Base-by-base conservation (phyloP, 106 monocot species). In the Ottelia alismoides region DNA sequence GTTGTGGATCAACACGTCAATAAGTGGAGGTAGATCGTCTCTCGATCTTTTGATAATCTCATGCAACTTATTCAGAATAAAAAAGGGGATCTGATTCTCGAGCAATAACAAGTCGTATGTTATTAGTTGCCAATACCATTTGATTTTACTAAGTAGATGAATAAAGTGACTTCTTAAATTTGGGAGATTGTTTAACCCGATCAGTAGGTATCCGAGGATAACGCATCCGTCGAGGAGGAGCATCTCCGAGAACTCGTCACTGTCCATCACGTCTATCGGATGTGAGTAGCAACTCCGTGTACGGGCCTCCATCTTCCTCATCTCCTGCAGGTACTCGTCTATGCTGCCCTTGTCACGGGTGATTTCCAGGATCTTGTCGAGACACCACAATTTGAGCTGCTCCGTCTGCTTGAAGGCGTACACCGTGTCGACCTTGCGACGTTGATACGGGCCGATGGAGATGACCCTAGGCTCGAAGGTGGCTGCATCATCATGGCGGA, bases 71-170 rank as follows among this genome's bases (percentile, higher is more conserved):
- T 52, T 10, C 2, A 52, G 2, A 11, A 52, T 25, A 17, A 52
- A 52, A 26, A 52, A 52, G 12, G 51, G 51, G 27, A 52, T 22
- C 22, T 52, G 51, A 19, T 52, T 52, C 27, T 52, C 51, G 7
- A 52, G 51, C 25, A 17, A 3, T 26, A 52, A 17, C 12, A 52
- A 4, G 27, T 52, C 51, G 17, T 0, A 24, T 2, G 7, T 25
- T 26, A 52, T 19, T 5, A 11, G 19, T 3, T 1, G 11, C 3
- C 5, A 48, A 48, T 4, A 10, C 47, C 47, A 48, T 18, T 48
- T 20, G 17, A 20, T 48, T 3, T 20, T 20, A 3, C 2, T 5
- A 3, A 48, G 11, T 1, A 20, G 47, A 17, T 4, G 16, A 17
- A n/a, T 20, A 17, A n/a, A 16, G 21, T 2, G 11, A 48, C 21